Evolutionary conservation across 2,329 filamentous ascomycete species (phyloP).

Genomic region (Xylariaceae sp.): DNA sequence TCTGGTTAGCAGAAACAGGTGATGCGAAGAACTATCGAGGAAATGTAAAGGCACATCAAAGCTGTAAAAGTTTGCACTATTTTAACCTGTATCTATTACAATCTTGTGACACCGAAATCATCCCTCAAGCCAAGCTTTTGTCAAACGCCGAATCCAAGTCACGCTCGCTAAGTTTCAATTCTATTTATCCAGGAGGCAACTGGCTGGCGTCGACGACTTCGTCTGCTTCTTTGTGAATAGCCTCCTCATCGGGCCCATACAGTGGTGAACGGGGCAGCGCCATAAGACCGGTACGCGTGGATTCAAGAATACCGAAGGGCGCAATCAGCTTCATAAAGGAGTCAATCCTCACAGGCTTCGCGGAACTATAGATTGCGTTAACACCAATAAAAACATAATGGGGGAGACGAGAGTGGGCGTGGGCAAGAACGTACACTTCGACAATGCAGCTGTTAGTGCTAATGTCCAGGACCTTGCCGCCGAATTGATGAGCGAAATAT

Average conservation of each 20-base stretch:
- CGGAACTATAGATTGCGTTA: constrained; percentile 55
- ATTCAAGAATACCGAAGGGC: constrained; percentile 95
- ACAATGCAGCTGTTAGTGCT: constrained; percentile 98
- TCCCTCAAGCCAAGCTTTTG: constrained; percentile 9
- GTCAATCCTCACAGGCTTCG: constrained; percentile 89
- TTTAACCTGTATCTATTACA: constrained; percentile 14
- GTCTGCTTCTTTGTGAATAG: constrained; percentile 75
- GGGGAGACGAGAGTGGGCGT: not conserved
- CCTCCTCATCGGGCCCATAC: constrained; percentile 60
- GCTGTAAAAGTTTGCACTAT: constrained; percentile 17
- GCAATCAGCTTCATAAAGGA: constrained; percentile 94
- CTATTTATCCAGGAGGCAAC: constrained; percentile 74
- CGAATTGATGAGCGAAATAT: constrained; percentile 94
- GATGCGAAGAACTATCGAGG: no score
- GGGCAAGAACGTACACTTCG: constrained; percentile 88
- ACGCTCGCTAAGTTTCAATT: constrained; percentile 1
- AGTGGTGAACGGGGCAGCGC: constrained; percentile 90
- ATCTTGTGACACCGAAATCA: constrained; percentile 8
- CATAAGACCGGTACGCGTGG: constrained; percentile 92
- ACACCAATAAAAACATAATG: constrained; percentile 3
- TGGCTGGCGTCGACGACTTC: constrained; percentile 93
- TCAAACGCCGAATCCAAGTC: constrained; percentile 13
- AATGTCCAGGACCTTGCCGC: constrained; percentile 95
- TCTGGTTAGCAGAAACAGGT: no score
- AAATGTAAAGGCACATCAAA: constrained; percentile 4